Evolutionary conservation across 768 basidiomycete species (phyloP), one percentile per base, ranked within the genome.

Genomic region (Leccinum subtestaceum): DNA sequence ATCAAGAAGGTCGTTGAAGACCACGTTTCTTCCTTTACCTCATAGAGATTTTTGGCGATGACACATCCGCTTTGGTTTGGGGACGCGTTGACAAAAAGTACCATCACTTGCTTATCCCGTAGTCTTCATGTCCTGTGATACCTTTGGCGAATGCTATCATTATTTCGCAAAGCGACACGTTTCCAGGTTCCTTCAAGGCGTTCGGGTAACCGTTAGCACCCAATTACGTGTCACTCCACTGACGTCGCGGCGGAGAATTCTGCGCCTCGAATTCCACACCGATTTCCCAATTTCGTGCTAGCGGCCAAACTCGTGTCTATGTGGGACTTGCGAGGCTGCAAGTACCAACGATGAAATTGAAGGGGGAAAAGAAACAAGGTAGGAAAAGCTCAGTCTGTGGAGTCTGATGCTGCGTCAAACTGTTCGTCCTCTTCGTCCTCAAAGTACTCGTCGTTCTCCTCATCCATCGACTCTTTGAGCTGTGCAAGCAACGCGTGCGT

Each of bases 1-100:
- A 96, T 95, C 76, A 96, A 95, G 91, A 91, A 89, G 82, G 89
- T 87, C 66, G 91, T 94, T 23, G 91, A 93, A 78, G 89, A 92
- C 68, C 91, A 93, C 65, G 92, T 93, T 64, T 77, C 89, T 60
- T 83, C 88, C 51, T 93, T 93, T 80, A 82, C 84, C 61, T 85
- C 83, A 63, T 84, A 84, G 68, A 72, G 45, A 59, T 48, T 56
- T 56, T 65, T 59, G 31, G 57, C 31, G 51, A 60, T 59, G 59
- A 49, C 54, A 60, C 60, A 52, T 25, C 38, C 49, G 61, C 49
- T 58, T 46, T 45, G 60, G 66, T 62, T 31, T 65, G 36, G 52
- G 61, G 63, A 60, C 58, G 34, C 31, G 40, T 53, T 62, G 62
- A 63, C 62, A 57, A 59, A 71, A 72, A 70, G 38, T 34, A 34